These are phyloP conservation scores for Piloderma croceum DNA, from an alignment of 768 basidiomycete genomes.

Conservation along the genomic window DNA sequence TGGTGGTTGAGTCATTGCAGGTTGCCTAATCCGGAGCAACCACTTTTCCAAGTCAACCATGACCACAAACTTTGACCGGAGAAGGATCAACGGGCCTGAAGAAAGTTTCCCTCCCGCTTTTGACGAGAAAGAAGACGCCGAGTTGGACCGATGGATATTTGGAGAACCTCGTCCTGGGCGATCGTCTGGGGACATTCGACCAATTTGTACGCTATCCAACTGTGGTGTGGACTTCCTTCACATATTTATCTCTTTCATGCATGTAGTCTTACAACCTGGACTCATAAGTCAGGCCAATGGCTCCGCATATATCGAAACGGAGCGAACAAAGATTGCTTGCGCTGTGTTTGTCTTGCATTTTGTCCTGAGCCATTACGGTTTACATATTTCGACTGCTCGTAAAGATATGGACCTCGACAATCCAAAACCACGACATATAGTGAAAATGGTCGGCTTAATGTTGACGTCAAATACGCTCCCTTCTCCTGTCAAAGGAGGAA, in stretches of 20 bases:
- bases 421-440: slow-evolving; percentile 76
- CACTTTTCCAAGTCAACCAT: slow-evolving; percentile 3
- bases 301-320: slow-evolving; percentile 93
- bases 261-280: slow-evolving; percentile 82
- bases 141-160: slow-evolving; percentile 24
- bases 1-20: slow-evolving; percentile 17
- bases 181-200: slow-evolving; percentile 60
- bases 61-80: slow-evolving; percentile 61
- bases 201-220: slow-evolving; percentile 63
- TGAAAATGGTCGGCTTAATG: slow-evolving; percentile 84
- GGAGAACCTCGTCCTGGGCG: slow-evolving; percentile 47
- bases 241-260: slow-evolving; percentile 2
- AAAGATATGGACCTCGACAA: slow-evolving; percentile 80
- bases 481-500: slow-evolving; percentile 78
- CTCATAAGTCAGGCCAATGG: slow-evolving; percentile 92
- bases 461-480: slow-evolving; percentile 95
- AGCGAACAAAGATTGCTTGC: slow-evolving; percentile 88
- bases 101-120: slow-evolving; percentile 67
- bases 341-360: slow-evolving; percentile 66
- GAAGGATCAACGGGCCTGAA: slow-evolving; percentile 89
- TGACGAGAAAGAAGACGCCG: slow-evolving; percentile 30
- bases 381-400: slow-evolving; percentile 4
- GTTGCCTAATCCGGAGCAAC: slow-evolving; percentile 4
- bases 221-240: not conserved
- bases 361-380: slow-evolving; percentile 7